Percentiles rank a stretch among this genome's conserved stretches.
These are phyloP conservation scores for Ceratocystis colombiana DNA, from an alignment of 2,329 filamentous ascomycete genomes.

Conservation along the genomic window DNA sequence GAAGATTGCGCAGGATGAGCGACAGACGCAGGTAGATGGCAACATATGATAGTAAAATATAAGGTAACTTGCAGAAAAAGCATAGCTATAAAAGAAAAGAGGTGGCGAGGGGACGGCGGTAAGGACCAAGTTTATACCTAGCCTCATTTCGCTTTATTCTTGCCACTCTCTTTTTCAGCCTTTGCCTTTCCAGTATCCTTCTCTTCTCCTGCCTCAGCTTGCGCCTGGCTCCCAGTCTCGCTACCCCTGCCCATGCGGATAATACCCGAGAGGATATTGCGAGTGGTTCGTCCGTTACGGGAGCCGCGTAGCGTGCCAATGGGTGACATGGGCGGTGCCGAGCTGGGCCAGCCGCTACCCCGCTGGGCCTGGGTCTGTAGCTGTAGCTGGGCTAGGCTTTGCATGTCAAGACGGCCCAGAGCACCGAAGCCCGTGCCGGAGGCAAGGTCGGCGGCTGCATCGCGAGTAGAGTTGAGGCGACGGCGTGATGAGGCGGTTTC, in stretches of 20 bases:
- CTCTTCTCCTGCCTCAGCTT: neutral
- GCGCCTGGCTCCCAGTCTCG: slow-evolving; percentile 27
- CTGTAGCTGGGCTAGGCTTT: slow-evolving; percentile 21
- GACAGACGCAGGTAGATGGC: slow-evolving; percentile 18
- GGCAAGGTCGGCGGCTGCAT: slow-evolving; percentile 11
- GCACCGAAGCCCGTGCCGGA: slow-evolving; percentile 27
- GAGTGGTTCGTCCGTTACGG: slow-evolving; percentile 35
- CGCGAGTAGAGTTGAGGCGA: slow-evolving; percentile 7
- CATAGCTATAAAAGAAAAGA: slow-evolving; percentile 21
- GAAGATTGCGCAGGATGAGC: slow-evolving; percentile 19
- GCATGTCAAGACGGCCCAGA: slow-evolving; percentile 22
- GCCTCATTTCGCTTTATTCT: neutral
- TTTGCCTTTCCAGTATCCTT: neutral
- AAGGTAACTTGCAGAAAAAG: slow-evolving; percentile 8
- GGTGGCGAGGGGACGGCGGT: neutral
- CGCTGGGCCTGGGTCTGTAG: slow-evolving; percentile 17
- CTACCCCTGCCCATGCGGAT: slow-evolving; percentile 38
- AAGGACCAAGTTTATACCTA: neutral
- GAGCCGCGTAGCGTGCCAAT: slow-evolving; percentile 30
- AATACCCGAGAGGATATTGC: slow-evolving; percentile 38
- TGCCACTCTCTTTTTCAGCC: neutral
- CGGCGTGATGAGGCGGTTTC: slow-evolving; percentile 27
- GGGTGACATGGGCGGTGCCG: slow-evolving; percentile 18
- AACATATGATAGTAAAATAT: neutral
- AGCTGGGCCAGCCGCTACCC: neutral